Percentiles rank a stretch among this genome's conserved stretches.
phyloP scores from a whole-genome alignment of 2,329 filamentous ascomycete species.

The Cadophora malorum region DNA sequence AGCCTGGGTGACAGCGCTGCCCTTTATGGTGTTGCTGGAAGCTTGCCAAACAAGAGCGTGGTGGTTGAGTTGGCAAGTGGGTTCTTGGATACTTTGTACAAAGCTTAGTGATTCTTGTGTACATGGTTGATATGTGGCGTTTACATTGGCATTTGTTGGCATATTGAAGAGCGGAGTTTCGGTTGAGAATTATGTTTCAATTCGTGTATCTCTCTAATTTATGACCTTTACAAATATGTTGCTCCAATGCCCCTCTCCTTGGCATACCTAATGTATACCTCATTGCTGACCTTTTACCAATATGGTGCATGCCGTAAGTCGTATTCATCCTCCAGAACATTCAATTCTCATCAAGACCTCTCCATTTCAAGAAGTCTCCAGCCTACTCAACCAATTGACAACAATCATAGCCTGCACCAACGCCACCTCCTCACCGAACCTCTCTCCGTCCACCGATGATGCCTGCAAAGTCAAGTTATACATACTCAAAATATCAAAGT shows the following conservation, averaged over 20 bases:
- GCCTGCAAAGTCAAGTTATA: constrained; percentile 53
- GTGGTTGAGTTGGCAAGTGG: constrained; percentile 89
- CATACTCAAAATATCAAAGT: constrained; percentile 51
- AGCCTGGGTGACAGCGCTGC: constrained; percentile 82
- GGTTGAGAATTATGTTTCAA: constrained; percentile 11
- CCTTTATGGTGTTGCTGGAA: constrained; percentile 93
- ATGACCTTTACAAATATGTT: not conserved
- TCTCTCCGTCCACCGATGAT: constrained; percentile 47
- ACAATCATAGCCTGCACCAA: constrained; percentile 50
- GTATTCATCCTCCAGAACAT: not conserved
- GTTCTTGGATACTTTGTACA: constrained; percentile 93
- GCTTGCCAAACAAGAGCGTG: constrained; percentile 92
- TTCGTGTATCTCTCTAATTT: constrained; percentile 11
- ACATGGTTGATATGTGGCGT: constrained; percentile 20
- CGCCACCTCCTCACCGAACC: constrained; percentile 49
- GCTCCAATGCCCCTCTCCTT: not conserved
- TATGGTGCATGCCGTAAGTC: too few relatives aligned
- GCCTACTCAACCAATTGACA: constrained; percentile 46
- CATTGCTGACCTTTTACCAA: too few relatives aligned
- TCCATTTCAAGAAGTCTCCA: constrained; percentile 40
- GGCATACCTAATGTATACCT: not conserved
- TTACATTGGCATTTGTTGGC: constrained; percentile 22
- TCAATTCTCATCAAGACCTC: not conserved
- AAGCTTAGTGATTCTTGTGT: constrained; percentile 62
- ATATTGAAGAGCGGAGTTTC: constrained; percentile 24